Percentiles rank a stretch among this genome's conserved stretches.
Evolutionary conservation across 2,329 filamentous ascomycete species (phyloP).

Genomic region (Diplodia intermedia): DNA sequence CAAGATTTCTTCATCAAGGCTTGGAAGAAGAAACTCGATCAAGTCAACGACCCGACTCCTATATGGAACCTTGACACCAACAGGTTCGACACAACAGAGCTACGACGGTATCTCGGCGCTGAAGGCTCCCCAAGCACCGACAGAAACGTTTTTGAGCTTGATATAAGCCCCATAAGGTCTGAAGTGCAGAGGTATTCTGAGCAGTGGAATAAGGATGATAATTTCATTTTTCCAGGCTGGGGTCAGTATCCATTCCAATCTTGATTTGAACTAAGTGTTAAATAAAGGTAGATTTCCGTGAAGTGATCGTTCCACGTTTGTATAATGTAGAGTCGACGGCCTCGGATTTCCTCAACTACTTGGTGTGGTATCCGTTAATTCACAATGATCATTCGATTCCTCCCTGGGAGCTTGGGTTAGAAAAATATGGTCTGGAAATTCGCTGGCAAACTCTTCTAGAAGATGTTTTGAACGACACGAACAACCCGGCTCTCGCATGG

Average conservation of each 20-base stretch:
- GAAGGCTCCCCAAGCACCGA: background rate
- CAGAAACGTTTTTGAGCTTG: background rate
- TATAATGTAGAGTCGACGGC: background rate
- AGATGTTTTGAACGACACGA: background rate
- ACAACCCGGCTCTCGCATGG: background rate
- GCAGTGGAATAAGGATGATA: background rate
- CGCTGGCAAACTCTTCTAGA: background rate
- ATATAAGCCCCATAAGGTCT: background rate
- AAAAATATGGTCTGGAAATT: background rate
- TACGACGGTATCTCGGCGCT: background rate
- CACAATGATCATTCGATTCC: too few relatives aligned
- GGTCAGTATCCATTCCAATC: background rate
- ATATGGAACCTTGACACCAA: background rate
- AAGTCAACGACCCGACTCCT: background rate
- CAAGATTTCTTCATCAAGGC: background rate
- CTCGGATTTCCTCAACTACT: background rate
- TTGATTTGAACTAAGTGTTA: background rate
- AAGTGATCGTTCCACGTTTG: background rate
- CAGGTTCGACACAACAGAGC: background rate
- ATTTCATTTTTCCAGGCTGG: background rate
- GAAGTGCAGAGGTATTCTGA: background rate
- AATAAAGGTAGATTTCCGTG: fast-evolving
- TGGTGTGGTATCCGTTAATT: background rate
- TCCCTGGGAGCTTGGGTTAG: fast-evolving
- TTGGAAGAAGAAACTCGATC: background rate